phyloP scores from a whole-genome alignment of 2,329 filamentous ascomycete species.

The Dryadomyces quercus-mongolicae region DNA sequence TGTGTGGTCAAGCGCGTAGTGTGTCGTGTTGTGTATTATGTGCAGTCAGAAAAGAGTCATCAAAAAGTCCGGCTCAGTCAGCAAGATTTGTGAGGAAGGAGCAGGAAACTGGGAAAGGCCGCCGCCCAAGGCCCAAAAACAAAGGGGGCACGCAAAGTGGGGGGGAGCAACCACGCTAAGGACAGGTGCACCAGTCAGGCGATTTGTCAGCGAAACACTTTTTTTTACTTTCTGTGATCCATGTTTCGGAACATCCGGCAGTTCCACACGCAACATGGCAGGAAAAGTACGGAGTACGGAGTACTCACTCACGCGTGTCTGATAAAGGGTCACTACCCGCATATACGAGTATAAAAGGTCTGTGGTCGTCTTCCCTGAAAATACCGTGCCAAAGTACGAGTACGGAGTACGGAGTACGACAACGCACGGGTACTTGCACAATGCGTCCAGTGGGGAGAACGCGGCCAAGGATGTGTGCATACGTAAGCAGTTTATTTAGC shows the following conservation, averaged over 20 bases:
- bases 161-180: background rate
- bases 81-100: background rate
- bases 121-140: background rate
- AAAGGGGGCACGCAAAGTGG: background rate
- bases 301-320: background rate
- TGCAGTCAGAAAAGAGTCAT: constrained; percentile 10
- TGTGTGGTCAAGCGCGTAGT: background rate
- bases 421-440: background rate
- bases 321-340: background rate
- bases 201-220: constrained; percentile 3
- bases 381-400: background rate
- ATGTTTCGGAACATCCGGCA: background rate
- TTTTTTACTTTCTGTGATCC: background rate
- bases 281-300: background rate
- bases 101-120: background rate
- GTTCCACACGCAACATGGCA: no score
- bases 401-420: background rate
- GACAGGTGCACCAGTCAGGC: background rate
- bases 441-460: background rate
- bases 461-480: background rate
- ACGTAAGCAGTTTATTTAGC: background rate
- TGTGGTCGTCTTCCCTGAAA: background rate
- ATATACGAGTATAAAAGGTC: background rate
- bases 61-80: constrained; percentile 9
- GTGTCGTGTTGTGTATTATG: background rate